These are phyloP conservation scores for Naganishia vishniacii DNA, from an alignment of 768 basidiomycete genomes.

Conservation along the genomic window DNA sequence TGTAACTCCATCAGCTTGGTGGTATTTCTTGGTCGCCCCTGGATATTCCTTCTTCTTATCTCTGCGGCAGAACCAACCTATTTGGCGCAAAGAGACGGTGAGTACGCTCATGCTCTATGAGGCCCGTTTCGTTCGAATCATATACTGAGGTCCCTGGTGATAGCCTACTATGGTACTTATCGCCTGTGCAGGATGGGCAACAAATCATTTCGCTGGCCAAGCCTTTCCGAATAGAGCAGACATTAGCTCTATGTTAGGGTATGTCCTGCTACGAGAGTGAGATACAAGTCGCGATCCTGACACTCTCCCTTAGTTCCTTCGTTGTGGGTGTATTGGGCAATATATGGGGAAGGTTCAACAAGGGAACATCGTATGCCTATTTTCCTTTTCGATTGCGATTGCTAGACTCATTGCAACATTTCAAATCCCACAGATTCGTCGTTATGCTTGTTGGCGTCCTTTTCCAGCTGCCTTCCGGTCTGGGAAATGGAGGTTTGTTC, in stretches of 20 bases:
- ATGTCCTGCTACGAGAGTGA: constrained; percentile 28
- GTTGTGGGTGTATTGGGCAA: constrained; percentile 75
- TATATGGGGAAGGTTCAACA: constrained; percentile 67
- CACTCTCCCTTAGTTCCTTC: constrained; percentile 55
- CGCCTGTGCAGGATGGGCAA: constrained; percentile 65
- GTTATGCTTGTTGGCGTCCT: constrained; percentile 76
- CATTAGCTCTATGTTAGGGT: constrained; percentile 71
- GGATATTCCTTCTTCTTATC: constrained; percentile 48
- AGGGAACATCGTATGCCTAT: constrained; percentile 50
- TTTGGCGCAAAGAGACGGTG: constrained; percentile 48
- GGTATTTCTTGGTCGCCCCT: constrained; percentile 55
- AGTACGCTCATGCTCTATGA: too few relatives aligned
- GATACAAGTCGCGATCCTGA: not conserved
- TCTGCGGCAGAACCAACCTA: constrained; percentile 49
- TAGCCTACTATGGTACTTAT: constrained; percentile 54
- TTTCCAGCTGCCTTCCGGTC: constrained; percentile 77
- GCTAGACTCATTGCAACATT: not conserved
- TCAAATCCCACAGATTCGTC: constrained; percentile 55
- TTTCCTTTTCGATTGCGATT: not conserved
- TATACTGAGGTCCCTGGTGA: not conserved
- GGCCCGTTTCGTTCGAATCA: too few relatives aligned
- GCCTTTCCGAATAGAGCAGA: constrained; percentile 64
- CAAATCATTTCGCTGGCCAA: constrained; percentile 33
- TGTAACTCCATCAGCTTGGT: constrained; percentile 62
- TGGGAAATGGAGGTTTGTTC: constrained; percentile 72